These are phyloP conservation scores for Fagopyrum homotropicum DNA, from an alignment of 148 eudicot genomes.

Conservation along the genomic window DNA sequence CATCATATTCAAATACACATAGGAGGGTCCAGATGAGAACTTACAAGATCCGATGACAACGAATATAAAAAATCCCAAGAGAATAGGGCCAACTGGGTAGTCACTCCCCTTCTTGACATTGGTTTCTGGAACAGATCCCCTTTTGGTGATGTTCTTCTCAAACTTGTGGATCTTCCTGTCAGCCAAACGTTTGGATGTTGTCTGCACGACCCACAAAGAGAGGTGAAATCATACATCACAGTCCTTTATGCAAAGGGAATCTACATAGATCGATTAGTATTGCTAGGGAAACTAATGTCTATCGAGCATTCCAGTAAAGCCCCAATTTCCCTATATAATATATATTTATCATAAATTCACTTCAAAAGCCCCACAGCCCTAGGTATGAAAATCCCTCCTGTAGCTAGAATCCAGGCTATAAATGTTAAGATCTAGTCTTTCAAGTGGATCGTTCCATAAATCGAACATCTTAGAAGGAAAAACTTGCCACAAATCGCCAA, in stretches of 20 bases:
- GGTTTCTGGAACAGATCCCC: slow-evolving; percentile 73
- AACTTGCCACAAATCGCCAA: background rate
- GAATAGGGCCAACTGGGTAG: slow-evolving; percentile 68
- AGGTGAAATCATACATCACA: background rate
- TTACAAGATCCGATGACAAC: slow-evolving; percentile 90
- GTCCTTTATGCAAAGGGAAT: background rate
- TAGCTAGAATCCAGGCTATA: background rate
- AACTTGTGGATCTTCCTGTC: slow-evolving; percentile 71
- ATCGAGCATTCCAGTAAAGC: background rate
- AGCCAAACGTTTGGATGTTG: slow-evolving; percentile 72
- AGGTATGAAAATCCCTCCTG: background rate
- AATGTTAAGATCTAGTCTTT: background rate
- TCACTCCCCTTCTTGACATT: slow-evolving; percentile 59
- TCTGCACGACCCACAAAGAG: slow-evolving; percentile 28
- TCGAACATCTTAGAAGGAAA: background rate
- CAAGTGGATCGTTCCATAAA: background rate
- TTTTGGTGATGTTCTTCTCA: slow-evolving; percentile 69
- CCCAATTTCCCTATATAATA: background rate
- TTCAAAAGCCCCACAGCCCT: background rate
- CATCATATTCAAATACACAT: background rate
- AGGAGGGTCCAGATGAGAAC: slow-evolving; percentile 10
- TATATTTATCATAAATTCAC: background rate
- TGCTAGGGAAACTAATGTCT: background rate
- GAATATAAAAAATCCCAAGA: slow-evolving; percentile 72
- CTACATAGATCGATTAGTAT: background rate